Percentiles rank a stretch among this genome's conserved stretches.
Conservation (phyloP, 805 yeast species). For the Spathaspora sp. region DNA sequence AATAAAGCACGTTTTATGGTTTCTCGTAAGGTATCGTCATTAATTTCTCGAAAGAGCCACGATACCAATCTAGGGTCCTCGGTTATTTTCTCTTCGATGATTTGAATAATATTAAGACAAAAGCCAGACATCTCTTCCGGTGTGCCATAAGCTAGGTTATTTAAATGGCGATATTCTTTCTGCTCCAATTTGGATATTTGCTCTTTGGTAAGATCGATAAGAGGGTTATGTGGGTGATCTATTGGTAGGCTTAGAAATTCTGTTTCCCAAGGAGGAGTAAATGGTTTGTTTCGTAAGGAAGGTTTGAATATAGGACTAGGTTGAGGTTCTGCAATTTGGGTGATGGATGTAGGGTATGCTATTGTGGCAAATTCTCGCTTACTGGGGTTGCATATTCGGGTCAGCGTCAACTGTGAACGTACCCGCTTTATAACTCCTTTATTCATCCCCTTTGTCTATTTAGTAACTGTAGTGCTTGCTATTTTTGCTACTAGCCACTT, state of each 20-base stretch:
- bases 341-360: neutral
- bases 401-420: neutral
- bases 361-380: neutral
- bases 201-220: slow-evolving; percentile 22
- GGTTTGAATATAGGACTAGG: neutral
- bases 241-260: neutral
- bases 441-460: neutral
- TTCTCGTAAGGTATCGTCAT: slow-evolving; percentile 14
- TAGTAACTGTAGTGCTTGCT: neutral
- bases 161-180: slow-evolving; percentile 23
- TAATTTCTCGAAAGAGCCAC: slow-evolving; percentile 15
- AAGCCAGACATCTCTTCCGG: slow-evolving; percentile 24
- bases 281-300: slow-evolving; percentile 3
- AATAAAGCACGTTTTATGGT: slow-evolving; percentile 13
- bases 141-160: slow-evolving; percentile 18
- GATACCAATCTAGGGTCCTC: slow-evolving; percentile 21
- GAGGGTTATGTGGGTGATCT: slow-evolving; percentile 28
- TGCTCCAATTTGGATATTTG: slow-evolving; percentile 20
- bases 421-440: neutral
- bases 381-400: neutral
- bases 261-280: neutral
- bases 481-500: neutral
- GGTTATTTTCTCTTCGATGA: slow-evolving; percentile 27
- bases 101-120: slow-evolving; percentile 25
- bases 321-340: neutral